Evolutionary conservation across 2,329 filamentous ascomycete species (phyloP).

Genomic region (Monosporascus cannonballus): DNA sequence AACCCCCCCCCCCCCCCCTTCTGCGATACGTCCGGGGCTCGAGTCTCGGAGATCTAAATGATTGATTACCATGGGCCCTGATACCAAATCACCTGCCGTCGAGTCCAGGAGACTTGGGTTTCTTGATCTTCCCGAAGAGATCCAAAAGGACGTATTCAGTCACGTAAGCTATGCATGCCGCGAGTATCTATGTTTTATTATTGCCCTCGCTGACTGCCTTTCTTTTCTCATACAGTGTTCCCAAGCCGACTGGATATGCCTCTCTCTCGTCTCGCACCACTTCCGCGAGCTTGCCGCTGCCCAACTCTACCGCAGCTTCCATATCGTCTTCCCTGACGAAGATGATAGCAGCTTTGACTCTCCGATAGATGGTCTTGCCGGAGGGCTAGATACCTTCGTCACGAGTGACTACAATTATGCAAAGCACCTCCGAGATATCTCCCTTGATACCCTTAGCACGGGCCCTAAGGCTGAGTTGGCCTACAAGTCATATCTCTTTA

Average conservation of each 20-base stretch:
- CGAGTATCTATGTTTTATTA: not conserved
- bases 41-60: not conserved
- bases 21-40: not conserved
- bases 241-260: slow-evolving; percentile 46
- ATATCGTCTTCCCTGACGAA: slow-evolving; percentile 56
- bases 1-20: no score
- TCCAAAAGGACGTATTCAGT: slow-evolving; percentile 41
- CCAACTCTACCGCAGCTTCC: slow-evolving; percentile 53
- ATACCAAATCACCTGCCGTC: slow-evolving; percentile 21
- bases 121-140: slow-evolving; percentile 40
- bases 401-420: slow-evolving; percentile 61
- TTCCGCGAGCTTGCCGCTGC: slow-evolving; percentile 53
- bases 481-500: slow-evolving; percentile 49
- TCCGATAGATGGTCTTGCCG: slow-evolving; percentile 51
- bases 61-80: slow-evolving; percentile 29
- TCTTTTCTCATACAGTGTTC: slow-evolving; percentile 35
- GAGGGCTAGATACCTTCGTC: slow-evolving; percentile 54
- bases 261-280: slow-evolving; percentile 51
- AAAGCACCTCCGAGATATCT: slow-evolving; percentile 48
- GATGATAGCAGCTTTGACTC: slow-evolving; percentile 46
- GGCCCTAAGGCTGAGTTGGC: slow-evolving; percentile 47
- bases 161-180: slow-evolving; percentile 30
- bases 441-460: slow-evolving; percentile 48
- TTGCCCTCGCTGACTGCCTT: slow-evolving; percentile 4
- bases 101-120: slow-evolving; percentile 26